Evolutionary conservation across 2,329 filamentous ascomycete genomes (phyloP).

Genomic region (Diaporthe sp.): DNA sequence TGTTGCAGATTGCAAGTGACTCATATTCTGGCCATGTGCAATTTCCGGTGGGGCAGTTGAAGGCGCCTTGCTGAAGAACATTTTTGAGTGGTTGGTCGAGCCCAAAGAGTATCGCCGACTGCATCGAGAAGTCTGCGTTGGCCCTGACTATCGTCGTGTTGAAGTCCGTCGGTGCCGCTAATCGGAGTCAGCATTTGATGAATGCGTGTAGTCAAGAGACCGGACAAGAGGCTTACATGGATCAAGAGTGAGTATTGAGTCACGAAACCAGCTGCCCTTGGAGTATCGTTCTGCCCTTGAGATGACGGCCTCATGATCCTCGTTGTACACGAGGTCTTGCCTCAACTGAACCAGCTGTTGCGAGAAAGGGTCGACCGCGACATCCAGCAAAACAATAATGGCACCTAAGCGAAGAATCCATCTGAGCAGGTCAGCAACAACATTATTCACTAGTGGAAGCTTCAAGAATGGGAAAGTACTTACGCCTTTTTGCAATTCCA

Average conservation of each 20-base stretch:
- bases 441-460: neutral
- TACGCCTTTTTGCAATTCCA: slow-evolving; percentile 4
- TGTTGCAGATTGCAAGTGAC: slow-evolving; percentile 25
- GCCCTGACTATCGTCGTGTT: neutral
- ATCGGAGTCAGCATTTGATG: neutral
- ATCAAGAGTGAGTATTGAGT: neutral
- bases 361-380: slow-evolving; percentile 26
- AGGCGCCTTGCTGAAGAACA: slow-evolving; percentile 1
- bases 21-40: slow-evolving; percentile 24
- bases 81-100: slow-evolving; percentile 13
- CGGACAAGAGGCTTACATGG: neutral
- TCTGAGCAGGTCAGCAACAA: neutral
- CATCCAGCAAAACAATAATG: neutral
- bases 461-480: neutral
- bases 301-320: neutral
- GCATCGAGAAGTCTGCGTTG: slow-evolving; percentile 25
- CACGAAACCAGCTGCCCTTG: slow-evolving; percentile 5
- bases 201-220: neutral
- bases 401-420: slow-evolving; percentile 20
- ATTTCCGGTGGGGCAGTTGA: slow-evolving; percentile 22
- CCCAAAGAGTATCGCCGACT: slow-evolving; percentile 25
- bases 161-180: neutral
- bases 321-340: slow-evolving; percentile 9
- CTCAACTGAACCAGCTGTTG: slow-evolving; percentile 27
- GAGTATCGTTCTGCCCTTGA: slow-evolving; percentile 3